Base-by-base conservation (phyloP, 2,329 filamentous ascomycete species). In the Venturia effusa region DNA sequence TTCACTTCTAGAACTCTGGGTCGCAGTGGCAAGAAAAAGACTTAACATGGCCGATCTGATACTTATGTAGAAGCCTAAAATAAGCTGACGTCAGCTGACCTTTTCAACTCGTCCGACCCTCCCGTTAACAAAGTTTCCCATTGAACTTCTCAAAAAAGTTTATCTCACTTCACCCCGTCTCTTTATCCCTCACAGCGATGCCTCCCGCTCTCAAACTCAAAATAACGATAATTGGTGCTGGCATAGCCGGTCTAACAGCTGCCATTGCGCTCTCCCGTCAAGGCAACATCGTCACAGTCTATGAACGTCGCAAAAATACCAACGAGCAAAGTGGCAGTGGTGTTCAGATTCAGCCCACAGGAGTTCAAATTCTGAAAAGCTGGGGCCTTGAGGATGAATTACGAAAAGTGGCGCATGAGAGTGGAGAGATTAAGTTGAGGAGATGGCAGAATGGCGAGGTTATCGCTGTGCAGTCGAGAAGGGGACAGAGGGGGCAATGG, bases 321-420 rank as follows among this genome's bases (percentile, higher is more conserved):
- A 34, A 63, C 13, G 40, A 64, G 37, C 11, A 76, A 15, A 75
- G 76, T 4, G 75, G 75, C 1, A 64, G 62, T 43, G 76, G 75
- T 6, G 76, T 78, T 32, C 76, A 78, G 67, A 71, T 78, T 4
- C 74, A 74, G 0, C 71, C 76, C 7, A 77, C 77, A 64, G 72
- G 73, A 6, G 68, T 68, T 1, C 68, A 69, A 0, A 66, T 76
- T 0, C 68, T 77, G 4, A 59, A 67, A 32, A 65, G 66, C 61
- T 76, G 74, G 71, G 75, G 75, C 4, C 66, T 77, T 1, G 66
- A 65, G 11, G 64, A 43, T 19, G 41, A 30, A 24, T 60, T 64
- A 13, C 37, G 37, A 15, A n/a, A 41, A 27, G 39, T 64, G 22
- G 51, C 43, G 37, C 22, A 59, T 59, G 39, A 64, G 61, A 54